Conservation (phyloP, 2,329 filamentous ascomycete species). For the Curvularia lunata region DNA sequence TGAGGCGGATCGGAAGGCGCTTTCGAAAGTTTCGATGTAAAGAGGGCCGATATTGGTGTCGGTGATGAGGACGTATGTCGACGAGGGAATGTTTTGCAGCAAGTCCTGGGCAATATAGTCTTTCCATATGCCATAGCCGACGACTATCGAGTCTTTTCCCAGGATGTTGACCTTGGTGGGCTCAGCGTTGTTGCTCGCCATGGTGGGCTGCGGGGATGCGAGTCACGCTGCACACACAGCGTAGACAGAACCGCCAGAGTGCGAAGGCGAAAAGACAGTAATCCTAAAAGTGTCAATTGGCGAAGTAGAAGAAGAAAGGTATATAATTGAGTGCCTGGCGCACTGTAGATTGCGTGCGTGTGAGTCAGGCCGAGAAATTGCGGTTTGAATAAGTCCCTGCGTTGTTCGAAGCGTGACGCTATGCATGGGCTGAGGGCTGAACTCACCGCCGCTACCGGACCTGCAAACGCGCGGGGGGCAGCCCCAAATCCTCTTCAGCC, state of each 20-base stretch:
- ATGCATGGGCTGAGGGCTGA: background rate
- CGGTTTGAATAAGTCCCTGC: conserved; percentile 14
- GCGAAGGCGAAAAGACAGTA: background rate
- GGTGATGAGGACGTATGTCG: conserved; percentile 95
- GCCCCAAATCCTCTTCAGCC: conserved; percentile 10
- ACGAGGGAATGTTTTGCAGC: conserved; percentile 75
- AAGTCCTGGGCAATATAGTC: conserved; percentile 82
- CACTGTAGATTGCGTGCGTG: background rate
- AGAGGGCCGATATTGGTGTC: conserved; percentile 86
- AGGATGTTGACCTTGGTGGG: conserved; percentile 78
- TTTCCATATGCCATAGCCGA: conserved; percentile 90
- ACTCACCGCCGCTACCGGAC: conserved; percentile 25
- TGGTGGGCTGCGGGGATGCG: conserved; percentile 27
- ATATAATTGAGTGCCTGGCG: conserved; percentile 11
- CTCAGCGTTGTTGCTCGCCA: conserved; percentile 41
- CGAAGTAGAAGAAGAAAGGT: background rate
- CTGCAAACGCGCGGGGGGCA: conserved; percentile 19
- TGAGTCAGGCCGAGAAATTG: conserved; percentile 10
- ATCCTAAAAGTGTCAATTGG: conserved; percentile 11
- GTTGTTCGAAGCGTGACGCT: conserved; percentile 11
- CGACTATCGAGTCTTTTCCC: conserved; percentile 86
- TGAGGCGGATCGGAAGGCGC: conserved; percentile 69
- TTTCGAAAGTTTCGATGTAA: conserved; percentile 80
- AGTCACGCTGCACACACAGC: conserved; percentile 18
- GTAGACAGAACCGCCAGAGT: conserved; percentile 4